Conservation (phyloP, 1,139 yeast genomes). For the Sugiyamaella neomexicana region DNA sequence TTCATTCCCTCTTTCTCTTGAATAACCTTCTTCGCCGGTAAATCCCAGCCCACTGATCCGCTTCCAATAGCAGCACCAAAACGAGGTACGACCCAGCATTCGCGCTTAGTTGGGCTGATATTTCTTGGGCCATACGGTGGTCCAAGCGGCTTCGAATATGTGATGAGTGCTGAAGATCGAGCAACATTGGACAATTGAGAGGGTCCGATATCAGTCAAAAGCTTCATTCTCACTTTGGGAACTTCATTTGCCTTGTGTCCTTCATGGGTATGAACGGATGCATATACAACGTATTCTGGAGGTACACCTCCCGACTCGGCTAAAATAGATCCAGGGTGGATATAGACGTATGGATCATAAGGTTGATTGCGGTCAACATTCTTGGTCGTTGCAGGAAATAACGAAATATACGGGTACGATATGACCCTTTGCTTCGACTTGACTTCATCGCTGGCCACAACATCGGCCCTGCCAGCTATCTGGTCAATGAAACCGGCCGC, state of each 20-base stretch:
- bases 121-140: slow-evolving; percentile 83
- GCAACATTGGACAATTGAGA: slow-evolving; percentile 77
- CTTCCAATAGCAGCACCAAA: slow-evolving; percentile 82
- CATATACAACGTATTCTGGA: slow-evolving; percentile 74
- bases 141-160: slow-evolving; percentile 89
- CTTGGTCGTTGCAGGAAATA: slow-evolving; percentile 53
- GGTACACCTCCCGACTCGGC: slow-evolving; percentile 62
- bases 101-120: slow-evolving; percentile 59
- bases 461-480: slow-evolving; percentile 80
- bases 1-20: slow-evolving; percentile 55
- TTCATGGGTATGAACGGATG: slow-evolving; percentile 52
- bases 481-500: slow-evolving; percentile 93
- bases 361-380: slow-evolving; percentile 37
- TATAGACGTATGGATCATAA: slow-evolving; percentile 58
- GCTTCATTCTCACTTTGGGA: slow-evolving; percentile 57
- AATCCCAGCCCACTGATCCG: slow-evolving; percentile 90
- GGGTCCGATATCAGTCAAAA: slow-evolving; percentile 74
- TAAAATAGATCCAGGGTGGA: slow-evolving; percentile 75
- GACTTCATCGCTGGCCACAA: slow-evolving; percentile 57
- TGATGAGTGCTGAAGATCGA: slow-evolving; percentile 65
- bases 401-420: slow-evolving; percentile 71
- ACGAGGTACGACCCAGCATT: slow-evolving; percentile 88
- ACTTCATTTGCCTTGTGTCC: slow-evolving; percentile 45
- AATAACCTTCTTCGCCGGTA: slow-evolving; percentile 76
- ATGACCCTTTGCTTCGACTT: slow-evolving; percentile 52